Evolutionary conservation across 1,284 basidiomycete species (phyloP).

Genomic region (Bjerkandera adusta): DNA sequence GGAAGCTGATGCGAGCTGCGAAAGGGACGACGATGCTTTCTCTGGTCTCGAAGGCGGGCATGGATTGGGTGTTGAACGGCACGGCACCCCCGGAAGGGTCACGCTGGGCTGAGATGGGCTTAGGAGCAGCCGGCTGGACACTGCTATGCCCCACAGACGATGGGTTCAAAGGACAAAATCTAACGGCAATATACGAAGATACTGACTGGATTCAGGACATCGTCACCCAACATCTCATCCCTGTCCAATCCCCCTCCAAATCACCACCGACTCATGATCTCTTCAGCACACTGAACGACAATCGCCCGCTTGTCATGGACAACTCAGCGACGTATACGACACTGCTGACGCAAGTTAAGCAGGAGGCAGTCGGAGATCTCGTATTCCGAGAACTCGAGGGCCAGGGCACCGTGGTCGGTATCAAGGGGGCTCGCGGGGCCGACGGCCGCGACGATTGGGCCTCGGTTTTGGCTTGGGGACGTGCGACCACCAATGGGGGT

Average conservation of each 20-base stretch:
- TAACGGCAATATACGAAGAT: slow-evolving; percentile 76
- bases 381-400: slow-evolving; percentile 67
- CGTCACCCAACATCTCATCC: slow-evolving; percentile 89
- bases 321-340: slow-evolving; percentile 76
- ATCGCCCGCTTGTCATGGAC: slow-evolving; percentile 69
- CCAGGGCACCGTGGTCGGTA: slow-evolving; percentile 48
- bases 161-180: slow-evolving; percentile 88
- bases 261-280: slow-evolving; percentile 22
- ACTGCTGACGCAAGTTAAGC: slow-evolving; percentile 46
- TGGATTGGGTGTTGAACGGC: slow-evolving; percentile 90
- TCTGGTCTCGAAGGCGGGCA: slow-evolving; percentile 77
- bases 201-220: slow-evolving; percentile 60
- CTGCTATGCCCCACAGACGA: slow-evolving; percentile 90
- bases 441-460: slow-evolving; percentile 75
- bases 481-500: slow-evolving; percentile 68
- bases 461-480: slow-evolving; percentile 76
- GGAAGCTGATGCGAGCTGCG: slow-evolving; percentile 88
- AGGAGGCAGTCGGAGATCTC: slow-evolving; percentile 75
- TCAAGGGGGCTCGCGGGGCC: slow-evolving; percentile 83
- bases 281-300: slow-evolving; percentile 50
- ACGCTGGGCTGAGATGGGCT: slow-evolving; percentile 50
- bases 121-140: slow-evolving; percentile 66
- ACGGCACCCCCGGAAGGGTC: slow-evolving; percentile 69
- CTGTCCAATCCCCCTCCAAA: slow-evolving; percentile 36
- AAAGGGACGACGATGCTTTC: slow-evolving; percentile 87